Base-by-base conservation (phyloP, 2,329 filamentous ascomycete genomes). In the Trichoderma citrinoviride region DNA sequence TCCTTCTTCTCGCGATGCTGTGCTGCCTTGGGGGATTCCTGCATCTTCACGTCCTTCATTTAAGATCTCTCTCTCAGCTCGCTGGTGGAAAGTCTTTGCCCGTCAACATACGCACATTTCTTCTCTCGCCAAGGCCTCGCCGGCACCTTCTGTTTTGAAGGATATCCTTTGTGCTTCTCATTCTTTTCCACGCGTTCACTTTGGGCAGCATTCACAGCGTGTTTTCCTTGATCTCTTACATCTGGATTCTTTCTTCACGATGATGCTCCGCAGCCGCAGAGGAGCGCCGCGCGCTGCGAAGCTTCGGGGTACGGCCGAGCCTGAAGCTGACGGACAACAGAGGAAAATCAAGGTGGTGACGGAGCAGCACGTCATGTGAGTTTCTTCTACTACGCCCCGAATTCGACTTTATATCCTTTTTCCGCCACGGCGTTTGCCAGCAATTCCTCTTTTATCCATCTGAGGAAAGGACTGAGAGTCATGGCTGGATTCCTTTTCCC, bases 321-420 rank as follows among this genome's bases (percentile, higher is more conserved):
- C 58, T 10, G 67, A 66, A 61, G 56, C 75, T 77, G 72, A 77
- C 71, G 58, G 64, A 40, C 8, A 89, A 73, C 90, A 97, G 85
- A 88, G 95, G 74, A 91, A 87, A 75, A 85, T 99, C 79, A 96
- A 94, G 86, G 87, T 99, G 80, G 85, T 97, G 71, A 98, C 95
- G 58, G 89, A 95, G 81, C 94, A 98, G 79, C 86, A 88, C 76
- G 86, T 93, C 79, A 91, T 93, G 92, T 96, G 87, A 79, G 90
- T 63, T 44, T 46, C 33, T 29, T 50, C 46, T 25, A n/a, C 15
- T 29, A 14, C 15, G 10, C 33, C 33, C 33, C 33, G 33, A 37
- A 14, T 37, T 14, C 33, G 33, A 37, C 10, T 14, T 37, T 5
- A 8, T 14, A 3, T 17, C 5, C 5, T 27, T 21, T 19, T n/a